These are phyloP conservation scores for Panellus pusillus DNA, from an alignment of 768 basidiomycete species.

Conservation along the genomic window DNA sequence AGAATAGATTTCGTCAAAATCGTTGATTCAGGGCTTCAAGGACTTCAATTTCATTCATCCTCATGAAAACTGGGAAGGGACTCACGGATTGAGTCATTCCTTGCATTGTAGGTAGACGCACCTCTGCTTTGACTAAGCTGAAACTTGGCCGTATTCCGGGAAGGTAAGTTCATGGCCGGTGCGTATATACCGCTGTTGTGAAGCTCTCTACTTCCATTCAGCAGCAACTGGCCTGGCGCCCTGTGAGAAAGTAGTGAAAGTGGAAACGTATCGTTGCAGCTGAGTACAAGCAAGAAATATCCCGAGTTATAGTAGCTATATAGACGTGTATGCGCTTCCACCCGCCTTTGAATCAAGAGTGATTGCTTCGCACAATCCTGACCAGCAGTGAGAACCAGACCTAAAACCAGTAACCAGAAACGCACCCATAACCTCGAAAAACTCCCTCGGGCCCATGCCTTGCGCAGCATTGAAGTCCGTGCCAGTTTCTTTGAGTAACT, in stretches of 20 bases:
- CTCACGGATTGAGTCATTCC: slow-evolving; percentile 20
- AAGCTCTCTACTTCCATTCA: too few relatives aligned
- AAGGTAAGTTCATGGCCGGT: too few relatives aligned
- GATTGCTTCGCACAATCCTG: slow-evolving; percentile 3
- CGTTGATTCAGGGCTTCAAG: slow-evolving; percentile 28
- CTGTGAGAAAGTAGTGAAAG: too few relatives aligned
- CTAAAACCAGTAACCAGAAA: not conserved
- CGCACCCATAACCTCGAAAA: slow-evolving; percentile 77
- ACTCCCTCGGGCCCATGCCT: slow-evolving; percentile 76
- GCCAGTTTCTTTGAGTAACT: slow-evolving; percentile 74
- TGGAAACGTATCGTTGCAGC: too few relatives aligned
- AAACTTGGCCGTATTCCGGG: slow-evolving; percentile 39
- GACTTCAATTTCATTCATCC: slow-evolving; percentile 28
- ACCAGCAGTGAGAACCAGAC: not conserved
- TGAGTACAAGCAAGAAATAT: too few relatives aligned
- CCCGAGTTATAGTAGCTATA: not conserved
- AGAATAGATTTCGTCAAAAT: slow-evolving; percentile 19
- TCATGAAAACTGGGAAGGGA: not conserved
- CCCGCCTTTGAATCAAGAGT: slow-evolving; percentile 16
- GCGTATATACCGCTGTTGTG: too few relatives aligned
- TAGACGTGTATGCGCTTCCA: slow-evolving; percentile 11
- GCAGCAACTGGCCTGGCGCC: too few relatives aligned
- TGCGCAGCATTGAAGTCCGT: slow-evolving; percentile 61
- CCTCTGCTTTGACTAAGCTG: slow-evolving; percentile 80
- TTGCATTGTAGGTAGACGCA: slow-evolving; percentile 75